Percentiles rank a stretch among this genome's conserved stretches.
Conservation (phyloP, 805 yeast species). For the Henningerozyma blattae region DNA sequence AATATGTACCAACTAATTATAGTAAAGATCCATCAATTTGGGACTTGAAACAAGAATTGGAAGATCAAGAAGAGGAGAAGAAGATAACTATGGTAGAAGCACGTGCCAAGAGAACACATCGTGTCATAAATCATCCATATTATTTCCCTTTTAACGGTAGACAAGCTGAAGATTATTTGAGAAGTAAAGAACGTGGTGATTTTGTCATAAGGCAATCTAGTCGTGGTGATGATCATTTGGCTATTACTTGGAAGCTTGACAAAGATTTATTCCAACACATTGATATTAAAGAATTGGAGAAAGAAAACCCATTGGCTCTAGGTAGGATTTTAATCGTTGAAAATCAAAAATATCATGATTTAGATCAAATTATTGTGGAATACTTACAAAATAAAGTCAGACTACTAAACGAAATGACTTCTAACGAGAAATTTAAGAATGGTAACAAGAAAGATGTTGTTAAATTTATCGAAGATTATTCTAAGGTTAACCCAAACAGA, state of each 20-base stretch:
- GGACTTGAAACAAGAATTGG: slow-evolving; percentile 67
- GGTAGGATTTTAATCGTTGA: slow-evolving; percentile 59
- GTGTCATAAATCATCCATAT: slow-evolving; percentile 84
- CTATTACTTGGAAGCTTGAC: slow-evolving; percentile 94
- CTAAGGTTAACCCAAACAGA: slow-evolving; percentile 82
- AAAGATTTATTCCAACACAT: slow-evolving; percentile 85
- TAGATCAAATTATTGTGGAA: slow-evolving; percentile 84
- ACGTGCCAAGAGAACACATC: slow-evolving; percentile 48
- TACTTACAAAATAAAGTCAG: slow-evolving; percentile 77
- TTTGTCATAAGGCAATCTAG: slow-evolving; percentile 92
- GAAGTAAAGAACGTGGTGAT: slow-evolving; percentile 82
- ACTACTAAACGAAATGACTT: slow-evolving; percentile 71
- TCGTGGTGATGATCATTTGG: slow-evolving; percentile 74
- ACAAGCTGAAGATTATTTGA: slow-evolving; percentile 90
- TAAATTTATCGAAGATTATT: slow-evolving; percentile 78
- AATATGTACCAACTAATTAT: slow-evolving; percentile 27
- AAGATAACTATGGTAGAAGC: slow-evolving; percentile 44
- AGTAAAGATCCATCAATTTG: slow-evolving; percentile 54
- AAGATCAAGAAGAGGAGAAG: slow-evolving; percentile 46
- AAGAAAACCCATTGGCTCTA: slow-evolving; percentile 48
- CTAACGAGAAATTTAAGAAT: slow-evolving; percentile 73
- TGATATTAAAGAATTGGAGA: slow-evolving; percentile 66
- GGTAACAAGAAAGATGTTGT: slow-evolving; percentile 73
- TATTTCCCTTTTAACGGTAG: slow-evolving; percentile 70
- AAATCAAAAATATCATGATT: slow-evolving; percentile 59